Conservation (phyloP, 78 protist genomes). For the Monosiga brevicollis region DNA sequence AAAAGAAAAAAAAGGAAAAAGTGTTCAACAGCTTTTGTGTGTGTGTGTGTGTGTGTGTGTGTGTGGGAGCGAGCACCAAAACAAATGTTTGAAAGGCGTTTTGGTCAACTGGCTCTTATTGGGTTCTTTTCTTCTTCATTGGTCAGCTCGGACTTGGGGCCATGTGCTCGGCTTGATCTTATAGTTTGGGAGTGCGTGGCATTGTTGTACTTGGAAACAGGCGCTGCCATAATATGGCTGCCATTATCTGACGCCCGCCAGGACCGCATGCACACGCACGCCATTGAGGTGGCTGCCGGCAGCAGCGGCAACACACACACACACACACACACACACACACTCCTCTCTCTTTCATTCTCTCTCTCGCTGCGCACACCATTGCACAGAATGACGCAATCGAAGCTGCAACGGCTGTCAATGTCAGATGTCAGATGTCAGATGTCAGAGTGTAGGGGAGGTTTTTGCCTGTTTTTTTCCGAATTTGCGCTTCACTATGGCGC, state of each 20-base stretch:
- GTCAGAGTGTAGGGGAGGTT: no score
- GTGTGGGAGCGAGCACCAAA: not conserved
- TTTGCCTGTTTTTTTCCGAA: no score
- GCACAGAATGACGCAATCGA: no score
- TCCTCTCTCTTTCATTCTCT: not conserved
- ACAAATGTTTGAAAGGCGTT: not conserved
- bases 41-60: constrained; percentile 35
- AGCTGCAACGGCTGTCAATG: no score
- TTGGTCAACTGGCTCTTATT: not conserved
- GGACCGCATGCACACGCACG: not conserved
- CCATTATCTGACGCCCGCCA: no score
- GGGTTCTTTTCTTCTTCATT: not conserved
- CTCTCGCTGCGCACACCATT: not conserved
- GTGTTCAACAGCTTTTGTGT: no score
- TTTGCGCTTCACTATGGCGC: no score
- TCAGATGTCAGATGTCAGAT: no score
- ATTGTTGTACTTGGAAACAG: no score
- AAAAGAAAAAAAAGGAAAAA: no score
- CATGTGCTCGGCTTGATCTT: not conserved
- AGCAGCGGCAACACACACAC: not conserved
- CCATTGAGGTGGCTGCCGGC: not conserved
- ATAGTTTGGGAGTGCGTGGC: no score
- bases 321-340: constrained; percentile 17
- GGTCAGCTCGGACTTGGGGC: not conserved
- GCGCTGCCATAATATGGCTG: no score